Conservation (phyloP, 2,329 filamentous ascomycete species). For the Pseudogymnoascus sp. region DNA sequence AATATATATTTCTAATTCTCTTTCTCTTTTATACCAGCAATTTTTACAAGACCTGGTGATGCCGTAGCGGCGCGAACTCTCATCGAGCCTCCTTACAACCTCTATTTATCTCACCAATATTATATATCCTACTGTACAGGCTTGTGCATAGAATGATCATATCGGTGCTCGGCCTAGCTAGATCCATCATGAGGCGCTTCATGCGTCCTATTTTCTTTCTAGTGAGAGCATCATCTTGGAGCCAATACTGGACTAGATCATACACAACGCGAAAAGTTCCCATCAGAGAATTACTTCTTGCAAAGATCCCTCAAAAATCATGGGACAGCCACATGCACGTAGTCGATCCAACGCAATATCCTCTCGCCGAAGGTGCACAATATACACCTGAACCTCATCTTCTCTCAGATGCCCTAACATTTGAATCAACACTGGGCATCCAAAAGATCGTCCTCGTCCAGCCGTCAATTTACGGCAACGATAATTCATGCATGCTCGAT, state of each 20-base stretch:
- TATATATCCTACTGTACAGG: not conserved
- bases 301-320: not conserved
- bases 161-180: not conserved
- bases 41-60: not conserved
- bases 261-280: not conserved
- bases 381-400: constrained; percentile 46
- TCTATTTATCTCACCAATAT: not conserved
- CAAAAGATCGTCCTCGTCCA: constrained; percentile 53
- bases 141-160: not conserved
- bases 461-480: constrained; percentile 53
- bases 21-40: not conserved
- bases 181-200: constrained; percentile 5
- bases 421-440: constrained; percentile 45
- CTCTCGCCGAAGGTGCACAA: constrained; percentile 39
- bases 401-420: constrained; percentile 43
- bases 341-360: constrained; percentile 45
- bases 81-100: not conserved
- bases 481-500: constrained; percentile 53
- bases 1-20: not conserved
- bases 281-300: not conserved
- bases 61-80: not conserved
- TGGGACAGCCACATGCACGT: constrained; percentile 58
- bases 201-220: constrained; percentile 7
- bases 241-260: not conserved
- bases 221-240: constrained; percentile 2